Percentiles rank a stretch among this genome's conserved stretches.
phyloP scores from a whole-genome alignment of 495 filamentous ascomycete species.

The Parathielavia hyrcaniae region DNA sequence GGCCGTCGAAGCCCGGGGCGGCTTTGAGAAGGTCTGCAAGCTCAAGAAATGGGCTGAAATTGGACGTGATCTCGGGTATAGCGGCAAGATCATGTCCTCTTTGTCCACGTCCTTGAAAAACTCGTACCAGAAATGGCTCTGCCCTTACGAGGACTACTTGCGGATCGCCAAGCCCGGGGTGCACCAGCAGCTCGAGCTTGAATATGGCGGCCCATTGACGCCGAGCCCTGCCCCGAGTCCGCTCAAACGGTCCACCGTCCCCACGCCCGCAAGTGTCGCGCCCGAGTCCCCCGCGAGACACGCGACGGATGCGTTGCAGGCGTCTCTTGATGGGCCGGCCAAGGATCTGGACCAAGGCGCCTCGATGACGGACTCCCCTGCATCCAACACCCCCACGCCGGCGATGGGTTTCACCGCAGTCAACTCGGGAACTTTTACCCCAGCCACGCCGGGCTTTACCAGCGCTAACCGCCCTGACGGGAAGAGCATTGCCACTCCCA shows the following conservation, averaged over 20 bases:
- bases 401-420: slow-evolving; percentile 75
- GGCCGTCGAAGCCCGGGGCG: slow-evolving; percentile 85
- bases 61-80: slow-evolving; percentile 92
- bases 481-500: slow-evolving; percentile 40
- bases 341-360: slow-evolving; percentile 44
- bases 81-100: slow-evolving; percentile 99
- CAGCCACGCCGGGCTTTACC: slow-evolving; percentile 63
- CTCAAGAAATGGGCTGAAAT: slow-evolving; percentile 99
- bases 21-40: slow-evolving; percentile 94
- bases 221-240: slow-evolving; percentile 86
- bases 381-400: slow-evolving; percentile 36
- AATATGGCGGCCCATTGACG: slow-evolving; percentile 88
- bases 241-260: slow-evolving; percentile 66
- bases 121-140: slow-evolving; percentile 92
- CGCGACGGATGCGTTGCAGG: slow-evolving; percentile 60
- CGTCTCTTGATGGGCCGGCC: slow-evolving; percentile 52
- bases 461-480: slow-evolving; percentile 56
- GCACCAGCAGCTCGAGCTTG: slow-evolving; percentile 86
- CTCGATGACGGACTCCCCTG: slow-evolving; percentile 49
- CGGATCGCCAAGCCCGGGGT: slow-evolving; percentile 91
- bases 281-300: slow-evolving; percentile 66
- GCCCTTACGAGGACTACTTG: slow-evolving; percentile 94
- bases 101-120: slow-evolving; percentile 97
- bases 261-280: slow-evolving; percentile 59
- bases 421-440: slow-evolving; percentile 42